Evolutionary conservation across 2,329 filamentous ascomycete genomes (phyloP).

Genomic region (Penicillium sp.): DNA sequence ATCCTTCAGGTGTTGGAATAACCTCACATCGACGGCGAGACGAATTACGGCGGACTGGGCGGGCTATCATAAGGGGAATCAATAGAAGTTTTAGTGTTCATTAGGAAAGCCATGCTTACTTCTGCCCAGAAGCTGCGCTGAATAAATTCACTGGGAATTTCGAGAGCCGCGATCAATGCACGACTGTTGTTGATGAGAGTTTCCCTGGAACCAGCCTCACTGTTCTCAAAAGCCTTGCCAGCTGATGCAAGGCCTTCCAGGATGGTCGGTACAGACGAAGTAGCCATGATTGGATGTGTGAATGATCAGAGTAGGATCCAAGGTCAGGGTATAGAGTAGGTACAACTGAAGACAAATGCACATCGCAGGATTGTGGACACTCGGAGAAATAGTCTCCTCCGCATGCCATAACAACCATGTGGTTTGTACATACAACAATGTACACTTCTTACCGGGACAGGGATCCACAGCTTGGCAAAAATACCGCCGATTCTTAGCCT

Average conservation of each 20-base stretch:
- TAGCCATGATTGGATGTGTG: no score
- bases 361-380: no score
- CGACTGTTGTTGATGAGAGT: conserved; percentile 34
- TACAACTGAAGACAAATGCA: no score
- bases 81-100: neutral
- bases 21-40: conserved; percentile 32
- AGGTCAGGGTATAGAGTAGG: no score
- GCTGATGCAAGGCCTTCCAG: conserved; percentile 18
- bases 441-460: no score
- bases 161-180: conserved; percentile 31
- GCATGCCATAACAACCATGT: no score
- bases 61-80: conserved; percentile 6
- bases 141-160: conserved; percentile 36
- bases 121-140: conserved; percentile 39
- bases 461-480: no score
- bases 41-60: conserved; percentile 36
- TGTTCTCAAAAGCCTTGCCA: conserved; percentile 28
- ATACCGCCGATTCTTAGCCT: no score
- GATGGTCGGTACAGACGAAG: conserved; percentile 1
- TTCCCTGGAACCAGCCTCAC: conserved; percentile 35
- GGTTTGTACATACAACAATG: no score
- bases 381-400: no score
- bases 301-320: no score
- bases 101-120: conserved; percentile 19
- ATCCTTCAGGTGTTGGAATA: conserved; percentile 33